Conservation (phyloP, 148 eudicot genomes). For the Chenopodium berlandieri region DNA sequence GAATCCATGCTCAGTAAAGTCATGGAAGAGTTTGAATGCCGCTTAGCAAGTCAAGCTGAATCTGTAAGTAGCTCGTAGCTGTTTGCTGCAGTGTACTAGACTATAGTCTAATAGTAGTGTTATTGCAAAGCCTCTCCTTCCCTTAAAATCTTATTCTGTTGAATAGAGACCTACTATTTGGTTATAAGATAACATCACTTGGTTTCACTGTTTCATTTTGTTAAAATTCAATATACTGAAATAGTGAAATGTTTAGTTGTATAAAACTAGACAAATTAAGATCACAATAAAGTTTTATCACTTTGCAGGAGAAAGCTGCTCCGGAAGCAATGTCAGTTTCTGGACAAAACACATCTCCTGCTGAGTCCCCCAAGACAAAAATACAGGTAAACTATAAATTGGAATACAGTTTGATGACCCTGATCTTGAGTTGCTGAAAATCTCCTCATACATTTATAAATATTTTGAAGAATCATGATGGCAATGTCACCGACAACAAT, state of each 20-base stretch:
- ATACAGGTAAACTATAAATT: conserved; percentile 35
- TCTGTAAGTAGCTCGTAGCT: conserved; percentile 47
- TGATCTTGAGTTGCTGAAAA: conserved; percentile 18
- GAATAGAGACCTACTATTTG: neutral
- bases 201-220: neutral
- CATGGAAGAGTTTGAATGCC: conserved; percentile 77
- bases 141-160: neutral
- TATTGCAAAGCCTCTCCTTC: neutral
- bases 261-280: neutral
- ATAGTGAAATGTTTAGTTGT: neutral
- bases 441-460: conserved; percentile 2
- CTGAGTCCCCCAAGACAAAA: conserved; percentile 40
- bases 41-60: conserved; percentile 44
- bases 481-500: conserved; percentile 19
- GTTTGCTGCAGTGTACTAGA: neutral
- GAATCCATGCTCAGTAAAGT: conserved; percentile 67
- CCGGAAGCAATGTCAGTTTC: conserved; percentile 35
- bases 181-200: neutral
- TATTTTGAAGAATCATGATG: conserved; percentile 21
- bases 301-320: conserved; percentile 20
- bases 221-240: neutral
- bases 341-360: conserved; percentile 32
- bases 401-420: conserved; percentile 8
- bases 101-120: no score
- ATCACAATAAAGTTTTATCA: neutral